Base-by-base conservation (phyloP, 148 eudicot genomes). In the Persicaria maculosa region DNA sequence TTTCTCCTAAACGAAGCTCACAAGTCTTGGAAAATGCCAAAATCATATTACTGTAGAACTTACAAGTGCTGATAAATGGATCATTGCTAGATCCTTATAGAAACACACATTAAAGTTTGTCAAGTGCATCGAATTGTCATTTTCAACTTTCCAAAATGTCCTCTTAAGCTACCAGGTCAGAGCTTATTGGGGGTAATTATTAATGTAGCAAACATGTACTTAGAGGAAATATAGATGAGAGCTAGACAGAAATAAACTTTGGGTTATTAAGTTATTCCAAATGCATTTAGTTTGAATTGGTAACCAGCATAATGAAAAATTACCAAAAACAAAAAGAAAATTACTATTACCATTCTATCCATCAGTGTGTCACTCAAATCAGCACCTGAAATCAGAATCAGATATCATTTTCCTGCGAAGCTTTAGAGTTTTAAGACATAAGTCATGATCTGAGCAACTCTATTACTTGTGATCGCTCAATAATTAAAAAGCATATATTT, bases 341-440 rank as follows among this genome's bases (percentile, higher is more conserved):
- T 58, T 9, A 64, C 4, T 75, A 22, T 83, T 87, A 94, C 98
- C 97, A 95, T 95, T 25, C 99, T 93, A 80, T 95, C 99, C 99
- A 95, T 95, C 75, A 92, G 80, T 1, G 99, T 95, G 76, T 95
- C 99, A 20, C 99, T 95, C 76, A 95, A 85, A 80, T 95, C 99
- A 9, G 99, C 97, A 81, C 99, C 98, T 92, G 86, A 10, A 80
- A 80, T 53, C 12, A 71, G 54, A 71, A 71, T n/a, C 73, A 46
- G 36, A 71, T 45, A 47, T 12, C 19, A 65, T 65, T 46, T 65
- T 65, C 70, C 70, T 65, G 46, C 19, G 16, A 43, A 59, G 22
- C 31, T 59, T 20, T 20, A 25, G 43, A 9, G 3, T 20, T 59
- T 59, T 22, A 59, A 22, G 43, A 22, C 65, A 59, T 22, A 57